These are phyloP conservation scores for Lathyrus tuberosus DNA, from an alignment of 306 rosid genomes.

Conservation along the genomic window DNA sequence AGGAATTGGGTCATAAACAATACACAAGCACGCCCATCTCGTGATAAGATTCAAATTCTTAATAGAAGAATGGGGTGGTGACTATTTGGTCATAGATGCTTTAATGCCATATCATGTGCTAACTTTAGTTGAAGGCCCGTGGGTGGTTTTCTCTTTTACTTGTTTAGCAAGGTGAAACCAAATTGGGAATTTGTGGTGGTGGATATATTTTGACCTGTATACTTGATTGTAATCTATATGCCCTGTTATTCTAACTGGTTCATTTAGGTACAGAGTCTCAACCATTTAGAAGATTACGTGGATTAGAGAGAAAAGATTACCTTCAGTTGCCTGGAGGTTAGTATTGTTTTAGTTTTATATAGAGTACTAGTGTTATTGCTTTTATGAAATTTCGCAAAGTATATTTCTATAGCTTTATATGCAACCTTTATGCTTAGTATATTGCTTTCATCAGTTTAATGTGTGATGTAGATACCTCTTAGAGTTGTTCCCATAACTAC, in stretches of 20 bases:
- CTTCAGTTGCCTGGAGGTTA: conserved; percentile 71
- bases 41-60: too few species aligned
- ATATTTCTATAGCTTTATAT: neutral
- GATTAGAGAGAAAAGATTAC: conserved; percentile 49
- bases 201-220: neutral
- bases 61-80: too few species aligned
- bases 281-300: conserved; percentile 52
- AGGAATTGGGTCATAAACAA: neutral
- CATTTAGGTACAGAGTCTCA: conserved; percentile 58
- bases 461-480: neutral
- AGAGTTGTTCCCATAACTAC: conserved; percentile 5
- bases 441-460: neutral
- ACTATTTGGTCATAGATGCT: neutral
- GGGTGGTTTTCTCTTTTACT: neutral
- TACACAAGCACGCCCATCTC: too few species aligned
- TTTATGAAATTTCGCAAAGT: neutral
- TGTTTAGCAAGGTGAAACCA: conserved; percentile 26
- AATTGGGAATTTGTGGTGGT: neutral
- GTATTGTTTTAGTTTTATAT: conserved; percentile 33
- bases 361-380: conserved; percentile 8
- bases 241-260: conserved; percentile 30
- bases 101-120: neutral
- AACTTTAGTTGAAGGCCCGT: conserved; percentile 8
- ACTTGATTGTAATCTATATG: conserved; percentile 23
- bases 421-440: conserved; percentile 2